Conservation (phyloP, 129 eudicot genomes). For the Helianthus tuberosus region DNA sequence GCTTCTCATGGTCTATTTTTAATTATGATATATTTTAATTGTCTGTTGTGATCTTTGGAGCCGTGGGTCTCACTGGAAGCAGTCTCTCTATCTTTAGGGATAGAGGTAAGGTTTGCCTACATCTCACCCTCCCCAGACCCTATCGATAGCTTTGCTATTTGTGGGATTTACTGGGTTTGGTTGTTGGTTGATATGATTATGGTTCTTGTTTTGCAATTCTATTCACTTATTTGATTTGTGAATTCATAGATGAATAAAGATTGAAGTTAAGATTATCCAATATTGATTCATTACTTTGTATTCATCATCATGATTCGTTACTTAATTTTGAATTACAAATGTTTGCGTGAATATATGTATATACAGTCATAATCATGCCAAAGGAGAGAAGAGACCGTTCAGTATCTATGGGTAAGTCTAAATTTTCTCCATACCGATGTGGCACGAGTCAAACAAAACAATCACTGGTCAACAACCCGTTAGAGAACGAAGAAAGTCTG, state of each 20-base stretch:
- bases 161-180: no score
- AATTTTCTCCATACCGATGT: slow-evolving; percentile 57
- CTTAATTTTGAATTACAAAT: background rate
- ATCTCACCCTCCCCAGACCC: no score
- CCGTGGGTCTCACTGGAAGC: no score
- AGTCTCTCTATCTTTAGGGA: no score
- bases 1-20: no score
- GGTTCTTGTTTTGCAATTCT: slow-evolving; percentile 1
- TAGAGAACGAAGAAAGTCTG: slow-evolving; percentile 23
- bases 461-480: slow-evolving; percentile 36
- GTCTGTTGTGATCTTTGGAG: no score
- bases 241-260: background rate
- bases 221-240: background rate
- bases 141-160: no score
- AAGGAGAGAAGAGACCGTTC: slow-evolving; percentile 80
- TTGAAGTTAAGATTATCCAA: no score
- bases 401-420: slow-evolving; percentile 53
- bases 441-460: slow-evolving; percentile 49
- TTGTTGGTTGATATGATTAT: slow-evolving; percentile 1
- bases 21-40: no score
- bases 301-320: no score
- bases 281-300: no score
- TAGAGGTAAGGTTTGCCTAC: no score
- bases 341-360: slow-evolving; percentile 3
- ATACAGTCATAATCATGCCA: slow-evolving; percentile 43